Conservation (phyloP, 140 eudicot species). For the Senecio squalidus region DNA sequence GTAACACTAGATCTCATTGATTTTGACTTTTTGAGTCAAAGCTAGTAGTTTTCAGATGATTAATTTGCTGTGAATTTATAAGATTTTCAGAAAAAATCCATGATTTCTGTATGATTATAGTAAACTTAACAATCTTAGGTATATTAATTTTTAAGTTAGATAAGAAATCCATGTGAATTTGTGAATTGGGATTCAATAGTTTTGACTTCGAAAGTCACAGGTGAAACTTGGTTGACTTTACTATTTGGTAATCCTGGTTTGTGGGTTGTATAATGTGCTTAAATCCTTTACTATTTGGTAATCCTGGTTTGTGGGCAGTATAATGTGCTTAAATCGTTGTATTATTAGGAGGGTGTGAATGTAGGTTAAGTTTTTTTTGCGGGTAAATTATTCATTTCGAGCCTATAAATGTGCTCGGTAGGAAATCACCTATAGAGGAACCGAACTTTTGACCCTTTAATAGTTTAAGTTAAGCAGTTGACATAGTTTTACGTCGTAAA, state of each 20-base stretch:
- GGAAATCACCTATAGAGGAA: no score
- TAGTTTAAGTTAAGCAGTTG: no score
- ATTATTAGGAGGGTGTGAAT: background rate
- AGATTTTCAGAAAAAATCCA: background rate
- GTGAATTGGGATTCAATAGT: background rate
- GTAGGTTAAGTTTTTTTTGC: no score
- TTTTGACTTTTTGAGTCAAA: slow-evolving; percentile 13
- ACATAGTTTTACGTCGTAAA: no score
- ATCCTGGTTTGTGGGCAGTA: background rate
- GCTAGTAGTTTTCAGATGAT: background rate
- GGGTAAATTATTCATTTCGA: no score
- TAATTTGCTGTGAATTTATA: background rate
- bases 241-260: background rate
- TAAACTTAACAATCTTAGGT: background rate
- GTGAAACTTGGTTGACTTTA: slow-evolving; percentile 1
- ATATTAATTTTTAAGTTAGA: background rate
- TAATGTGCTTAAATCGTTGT: background rate
- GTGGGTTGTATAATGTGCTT: no score
- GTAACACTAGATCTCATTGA: slow-evolving; percentile 27
- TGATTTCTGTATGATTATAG: background rate
- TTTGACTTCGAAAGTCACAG: slow-evolving; percentile 16
- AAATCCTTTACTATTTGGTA: no score
- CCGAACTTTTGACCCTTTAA: no score
- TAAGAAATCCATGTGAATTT: background rate
- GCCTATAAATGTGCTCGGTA: no score